Evolutionary conservation across 306 rosid genomes (phyloP).

Genomic region (Sicyos baderoa): DNA sequence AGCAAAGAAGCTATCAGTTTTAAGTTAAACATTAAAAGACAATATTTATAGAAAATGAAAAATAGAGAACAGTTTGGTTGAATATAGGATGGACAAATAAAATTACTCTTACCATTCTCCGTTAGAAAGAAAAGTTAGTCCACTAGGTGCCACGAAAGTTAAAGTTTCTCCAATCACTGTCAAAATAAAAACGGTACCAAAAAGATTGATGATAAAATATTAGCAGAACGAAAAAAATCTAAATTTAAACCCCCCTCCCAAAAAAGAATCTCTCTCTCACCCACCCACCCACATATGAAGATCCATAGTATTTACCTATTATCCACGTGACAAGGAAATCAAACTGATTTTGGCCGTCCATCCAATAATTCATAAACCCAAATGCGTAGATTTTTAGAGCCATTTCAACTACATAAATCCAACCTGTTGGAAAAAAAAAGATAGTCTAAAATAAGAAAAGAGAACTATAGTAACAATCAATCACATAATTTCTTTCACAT

Average conservation of each 20-base stretch:
- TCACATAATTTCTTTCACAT: constrained; percentile 1
- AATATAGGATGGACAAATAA: background rate
- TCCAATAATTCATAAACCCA: constrained; percentile 93
- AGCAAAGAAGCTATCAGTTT: background rate
- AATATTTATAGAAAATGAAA: background rate
- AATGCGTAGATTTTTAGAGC: constrained; percentile 62
- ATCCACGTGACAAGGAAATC: constrained; percentile 74
- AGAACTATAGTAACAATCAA: background rate
- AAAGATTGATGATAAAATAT: background rate
- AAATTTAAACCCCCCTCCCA: background rate
- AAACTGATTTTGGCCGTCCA: constrained; percentile 86
- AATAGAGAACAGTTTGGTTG: background rate
- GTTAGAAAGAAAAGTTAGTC: constrained; percentile 54
- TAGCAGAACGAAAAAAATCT: background rate
- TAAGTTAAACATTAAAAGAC: background rate
- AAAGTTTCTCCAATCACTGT: constrained; percentile 87
- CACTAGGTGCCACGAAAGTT: constrained; percentile 54
- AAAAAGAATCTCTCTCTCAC: background rate
- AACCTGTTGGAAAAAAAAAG: constrained; percentile 46
- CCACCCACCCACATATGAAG: background rate
- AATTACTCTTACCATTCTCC: constrained; percentile 76
- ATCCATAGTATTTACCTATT: constrained; percentile 51
- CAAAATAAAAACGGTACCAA: constrained; percentile 14
- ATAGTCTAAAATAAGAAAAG: background rate
- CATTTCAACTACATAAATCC: constrained; percentile 91